Percentiles rank a stretch among this genome's conserved stretches.
Conservation (phyloP, 2,329 filamentous ascomycete genomes). For the Trichophyton simii region DNA sequence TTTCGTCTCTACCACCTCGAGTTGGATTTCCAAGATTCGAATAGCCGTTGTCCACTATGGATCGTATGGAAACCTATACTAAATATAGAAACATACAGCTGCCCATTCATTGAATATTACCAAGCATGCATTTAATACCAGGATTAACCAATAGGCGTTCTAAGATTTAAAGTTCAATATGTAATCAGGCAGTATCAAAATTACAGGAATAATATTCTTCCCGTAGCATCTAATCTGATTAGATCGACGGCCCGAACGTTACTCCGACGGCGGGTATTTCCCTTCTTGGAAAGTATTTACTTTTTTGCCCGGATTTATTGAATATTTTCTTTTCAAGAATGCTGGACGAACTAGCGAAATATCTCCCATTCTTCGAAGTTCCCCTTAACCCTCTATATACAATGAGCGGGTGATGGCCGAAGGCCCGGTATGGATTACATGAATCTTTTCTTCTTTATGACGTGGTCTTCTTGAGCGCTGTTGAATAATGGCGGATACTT, state of each 20-base stretch:
- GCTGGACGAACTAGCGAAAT: not conserved
- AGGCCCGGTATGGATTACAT: not conserved
- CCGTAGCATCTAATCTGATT: not conserved
- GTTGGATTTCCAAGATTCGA: no score
- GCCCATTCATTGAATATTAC: no score
- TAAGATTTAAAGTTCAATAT: not conserved
- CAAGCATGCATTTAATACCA: not conserved
- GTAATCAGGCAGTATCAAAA: not conserved
- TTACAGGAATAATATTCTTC: not conserved
- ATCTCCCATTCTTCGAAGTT: not conserved
- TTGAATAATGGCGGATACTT: not conserved
- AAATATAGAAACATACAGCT: not conserved
- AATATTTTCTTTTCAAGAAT: not conserved
- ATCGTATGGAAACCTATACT: not conserved
- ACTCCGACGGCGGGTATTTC: not conserved
- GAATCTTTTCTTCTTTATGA: not conserved
- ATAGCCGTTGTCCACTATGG: no score
- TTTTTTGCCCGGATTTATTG: not conserved
- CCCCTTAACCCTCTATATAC: not conserved
- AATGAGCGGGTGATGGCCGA: not conserved
- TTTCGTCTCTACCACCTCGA: not conserved
- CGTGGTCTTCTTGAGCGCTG: not conserved
- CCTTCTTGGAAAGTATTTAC: not conserved
- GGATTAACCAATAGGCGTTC: not conserved
- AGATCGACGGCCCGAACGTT: not conserved